Percentiles rank a stretch among this genome's conserved stretches.
Evolutionary conservation across 1,284 basidiomycete genomes (phyloP).

Genomic region (Pterulicium gracile): DNA sequence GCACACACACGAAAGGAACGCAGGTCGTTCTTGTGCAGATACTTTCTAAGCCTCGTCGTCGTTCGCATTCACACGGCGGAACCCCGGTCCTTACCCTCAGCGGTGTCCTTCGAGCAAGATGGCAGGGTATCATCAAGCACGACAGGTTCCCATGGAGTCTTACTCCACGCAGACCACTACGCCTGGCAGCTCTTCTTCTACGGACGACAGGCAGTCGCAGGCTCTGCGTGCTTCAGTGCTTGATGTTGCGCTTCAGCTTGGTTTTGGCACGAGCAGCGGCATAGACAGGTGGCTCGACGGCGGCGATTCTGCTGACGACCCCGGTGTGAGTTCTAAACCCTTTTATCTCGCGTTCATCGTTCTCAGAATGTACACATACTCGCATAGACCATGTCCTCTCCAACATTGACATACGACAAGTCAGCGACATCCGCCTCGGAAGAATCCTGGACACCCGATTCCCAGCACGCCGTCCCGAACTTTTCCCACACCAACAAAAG

Average conservation of each 20-base stretch:
- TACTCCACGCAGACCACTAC: not conserved
- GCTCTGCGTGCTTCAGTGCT: slow-evolving; percentile 57
- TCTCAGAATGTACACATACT: not conserved
- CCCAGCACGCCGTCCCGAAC: not conserved
- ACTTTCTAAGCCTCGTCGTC: not conserved
- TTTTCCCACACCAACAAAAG: not conserved
- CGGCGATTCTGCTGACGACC: slow-evolving; percentile 37
- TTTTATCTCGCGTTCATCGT: slow-evolving; percentile 1
- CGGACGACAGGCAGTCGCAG: slow-evolving; percentile 36
- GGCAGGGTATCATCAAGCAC: not conserved
- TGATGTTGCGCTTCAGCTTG: slow-evolving; percentile 56
- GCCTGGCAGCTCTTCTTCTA: not conserved
- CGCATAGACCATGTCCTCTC: not conserved
- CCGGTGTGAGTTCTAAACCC: not conserved
- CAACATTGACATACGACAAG: not conserved
- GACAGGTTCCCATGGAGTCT: no score
- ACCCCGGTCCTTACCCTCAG: not conserved
- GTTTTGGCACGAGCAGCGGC: slow-evolving; percentile 40
- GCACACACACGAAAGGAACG: not conserved
- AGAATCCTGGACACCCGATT: not conserved
- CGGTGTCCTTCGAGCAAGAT: not conserved
- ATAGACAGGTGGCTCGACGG: slow-evolving; percentile 62
- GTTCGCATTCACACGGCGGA: not conserved
- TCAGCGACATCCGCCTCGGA: not conserved
- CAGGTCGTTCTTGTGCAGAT: not conserved